These are phyloP conservation scores for Beauveria sp. DNA, from an alignment of 2,329 filamentous ascomycete species.

Conservation along the genomic window DNA sequence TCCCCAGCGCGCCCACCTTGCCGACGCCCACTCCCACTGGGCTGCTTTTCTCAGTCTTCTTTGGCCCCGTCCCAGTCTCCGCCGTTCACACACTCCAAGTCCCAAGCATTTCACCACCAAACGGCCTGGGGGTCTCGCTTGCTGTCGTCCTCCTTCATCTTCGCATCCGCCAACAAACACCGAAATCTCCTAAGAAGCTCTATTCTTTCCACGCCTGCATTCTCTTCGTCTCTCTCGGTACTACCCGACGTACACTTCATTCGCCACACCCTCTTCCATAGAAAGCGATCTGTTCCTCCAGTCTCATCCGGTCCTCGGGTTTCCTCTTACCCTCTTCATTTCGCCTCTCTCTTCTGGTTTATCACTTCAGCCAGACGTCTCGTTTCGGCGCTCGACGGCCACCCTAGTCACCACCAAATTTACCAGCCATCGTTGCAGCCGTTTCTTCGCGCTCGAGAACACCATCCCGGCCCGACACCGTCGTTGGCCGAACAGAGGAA, in stretches of 20 bases:
- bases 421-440: not conserved
- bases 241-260: not conserved
- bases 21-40: not conserved
- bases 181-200: not conserved
- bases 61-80: not conserved
- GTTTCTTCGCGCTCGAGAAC: not conserved
- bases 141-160: not conserved
- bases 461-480: not conserved
- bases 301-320: not conserved
- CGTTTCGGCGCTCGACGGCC: not conserved
- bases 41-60: too few species aligned
- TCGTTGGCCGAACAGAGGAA: not conserved
- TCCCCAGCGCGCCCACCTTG: not conserved
- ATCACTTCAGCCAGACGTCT: not conserved
- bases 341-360: not conserved
- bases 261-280: not conserved
- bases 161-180: slow-evolving; percentile 4
- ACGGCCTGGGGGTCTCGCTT: not conserved
- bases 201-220: not conserved
- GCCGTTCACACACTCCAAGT: slow-evolving; percentile 11
- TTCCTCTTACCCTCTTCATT: not conserved
- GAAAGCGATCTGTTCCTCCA: not conserved
- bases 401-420: not conserved
- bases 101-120: slow-evolving; percentile 8
- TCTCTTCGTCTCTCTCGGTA: not conserved